Percentiles rank a stretch among this genome's conserved stretches.
Evolutionary conservation across 352 stramenopile species (phyloP).

Genomic region (Phytophthora tentaculata): DNA sequence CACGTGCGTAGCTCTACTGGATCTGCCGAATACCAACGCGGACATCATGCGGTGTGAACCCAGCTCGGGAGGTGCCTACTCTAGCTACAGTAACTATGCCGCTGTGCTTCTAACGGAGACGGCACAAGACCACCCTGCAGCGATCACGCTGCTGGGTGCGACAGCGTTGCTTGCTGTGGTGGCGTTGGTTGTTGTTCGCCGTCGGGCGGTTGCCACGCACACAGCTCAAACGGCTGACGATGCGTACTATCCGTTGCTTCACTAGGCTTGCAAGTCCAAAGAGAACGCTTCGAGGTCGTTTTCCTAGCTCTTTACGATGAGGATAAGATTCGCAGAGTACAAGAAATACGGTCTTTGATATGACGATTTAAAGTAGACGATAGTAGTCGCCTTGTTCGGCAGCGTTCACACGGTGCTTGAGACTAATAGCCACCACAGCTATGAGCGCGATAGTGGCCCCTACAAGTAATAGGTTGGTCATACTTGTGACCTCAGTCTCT

Average conservation of each 20-base stretch:
- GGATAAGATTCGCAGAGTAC: too few species aligned
- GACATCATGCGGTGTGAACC: conserved; percentile 68
- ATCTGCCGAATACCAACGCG: conserved; percentile 41
- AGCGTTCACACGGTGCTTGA: neutral
- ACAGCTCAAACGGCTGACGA: conserved; percentile 39
- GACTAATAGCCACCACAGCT: neutral
- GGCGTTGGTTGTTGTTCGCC: conserved; percentile 59
- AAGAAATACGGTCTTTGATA: too few species aligned
- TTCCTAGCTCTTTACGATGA: too few species aligned
- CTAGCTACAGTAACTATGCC: conserved; percentile 22
- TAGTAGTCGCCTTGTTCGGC: neutral
- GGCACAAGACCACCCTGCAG: conserved; percentile 35
- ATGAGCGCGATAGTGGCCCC: neutral
- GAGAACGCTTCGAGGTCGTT: too few species aligned
- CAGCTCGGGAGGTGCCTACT: conserved; percentile 17
- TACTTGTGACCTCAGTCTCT: neutral
- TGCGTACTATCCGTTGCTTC: conserved; percentile 68
- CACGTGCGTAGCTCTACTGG: conserved; percentile 50
- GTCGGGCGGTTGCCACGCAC: conserved; percentile 17
- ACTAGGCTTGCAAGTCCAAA: conserved; percentile 48
- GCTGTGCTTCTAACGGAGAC: conserved; percentile 34
- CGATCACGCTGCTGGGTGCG: conserved; percentile 38
- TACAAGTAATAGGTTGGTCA: neutral
- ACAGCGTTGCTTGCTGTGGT: conserved; percentile 59
- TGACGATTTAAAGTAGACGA: neutral